These are phyloP conservation scores for Hawksworthiomyces lignivorus DNA, from an alignment of 2,329 filamentous ascomycete genomes.

Conservation along the genomic window DNA sequence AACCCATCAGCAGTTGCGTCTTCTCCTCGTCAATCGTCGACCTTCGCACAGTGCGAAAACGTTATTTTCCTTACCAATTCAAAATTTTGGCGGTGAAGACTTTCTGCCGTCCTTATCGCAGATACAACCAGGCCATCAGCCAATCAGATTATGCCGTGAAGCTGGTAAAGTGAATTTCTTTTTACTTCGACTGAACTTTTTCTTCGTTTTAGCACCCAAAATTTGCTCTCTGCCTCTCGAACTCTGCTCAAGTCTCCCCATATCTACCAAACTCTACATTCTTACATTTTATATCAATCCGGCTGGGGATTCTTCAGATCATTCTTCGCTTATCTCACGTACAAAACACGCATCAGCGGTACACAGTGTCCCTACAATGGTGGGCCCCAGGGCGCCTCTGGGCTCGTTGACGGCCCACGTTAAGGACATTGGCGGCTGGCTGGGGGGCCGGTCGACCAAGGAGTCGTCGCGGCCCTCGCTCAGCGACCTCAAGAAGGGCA, in stretches of 20 bases:
- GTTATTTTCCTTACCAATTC: not conserved
- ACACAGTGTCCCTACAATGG: constrained; percentile 9
- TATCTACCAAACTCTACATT: too few species aligned
- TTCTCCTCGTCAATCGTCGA: not conserved
- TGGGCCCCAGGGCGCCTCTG: constrained; percentile 20
- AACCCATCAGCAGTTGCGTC: too few species aligned
- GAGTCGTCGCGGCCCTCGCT: constrained; percentile 8
- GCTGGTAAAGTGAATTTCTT: constrained; percentile 5
- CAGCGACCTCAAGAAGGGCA: constrained; percentile 7
- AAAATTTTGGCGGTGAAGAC: constrained; percentile 13
- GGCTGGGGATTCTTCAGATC: too few species aligned
- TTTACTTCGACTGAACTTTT: constrained; percentile 1
- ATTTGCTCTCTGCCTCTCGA: too few species aligned
- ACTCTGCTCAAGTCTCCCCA: too few species aligned
- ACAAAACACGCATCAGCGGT: not conserved
- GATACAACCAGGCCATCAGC: not conserved
- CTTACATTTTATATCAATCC: too few species aligned
- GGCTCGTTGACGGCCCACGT: constrained; percentile 23
- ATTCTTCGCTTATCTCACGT: too few species aligned
- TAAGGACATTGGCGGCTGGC: constrained; percentile 12
- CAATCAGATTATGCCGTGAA: constrained; percentile 9
- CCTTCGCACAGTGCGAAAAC: constrained; percentile 2
- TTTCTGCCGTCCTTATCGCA: constrained; percentile 13
- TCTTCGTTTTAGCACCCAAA: too few species aligned
- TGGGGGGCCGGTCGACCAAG: constrained; percentile 6